Conservation (phyloP, 2,329 filamentous ascomycete species). For the Polychaeton citri region DNA sequence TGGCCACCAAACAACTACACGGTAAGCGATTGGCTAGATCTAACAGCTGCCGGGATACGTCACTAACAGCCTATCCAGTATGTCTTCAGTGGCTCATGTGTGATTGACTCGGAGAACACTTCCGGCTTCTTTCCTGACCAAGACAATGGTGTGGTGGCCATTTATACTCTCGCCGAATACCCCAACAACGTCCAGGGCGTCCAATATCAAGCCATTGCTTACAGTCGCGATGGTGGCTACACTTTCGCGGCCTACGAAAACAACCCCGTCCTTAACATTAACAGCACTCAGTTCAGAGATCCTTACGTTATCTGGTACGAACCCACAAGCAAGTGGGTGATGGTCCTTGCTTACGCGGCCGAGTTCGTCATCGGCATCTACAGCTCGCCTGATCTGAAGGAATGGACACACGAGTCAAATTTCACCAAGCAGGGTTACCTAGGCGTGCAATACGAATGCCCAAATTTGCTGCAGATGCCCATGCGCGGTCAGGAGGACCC, state of each 20-base stretch:
- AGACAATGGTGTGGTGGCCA: conserved; percentile 48
- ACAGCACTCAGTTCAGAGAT: conserved; percentile 47
- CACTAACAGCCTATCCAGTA: no score
- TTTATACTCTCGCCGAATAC: conserved; percentile 37
- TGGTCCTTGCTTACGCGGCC: conserved; percentile 39
- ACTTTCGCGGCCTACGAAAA: conserved; percentile 45
- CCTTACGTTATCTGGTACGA: conserved; percentile 51
- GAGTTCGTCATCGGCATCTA: conserved; percentile 49
- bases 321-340: conserved; percentile 40
- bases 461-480: conserved; percentile 46
- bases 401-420: conserved; percentile 47
- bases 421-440: conserved; percentile 41
- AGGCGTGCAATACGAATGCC: conserved; percentile 49
- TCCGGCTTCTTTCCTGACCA: conserved; percentile 52
- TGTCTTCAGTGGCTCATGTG: conserved; percentile 42
- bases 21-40: no score
- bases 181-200: conserved; percentile 18
- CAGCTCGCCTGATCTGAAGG: conserved; percentile 44
- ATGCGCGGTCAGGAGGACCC: conserved; percentile 29
- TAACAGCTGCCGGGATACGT: no score
- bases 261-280: conserved; percentile 48
- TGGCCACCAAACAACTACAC: conserved; percentile 42
- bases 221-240: conserved; percentile 48
- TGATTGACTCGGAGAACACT: conserved; percentile 50
- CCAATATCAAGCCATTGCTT: conserved; percentile 48